Conservation (phyloP, 176 grass and related monocot species). For the Oryza brachyantha region DNA sequence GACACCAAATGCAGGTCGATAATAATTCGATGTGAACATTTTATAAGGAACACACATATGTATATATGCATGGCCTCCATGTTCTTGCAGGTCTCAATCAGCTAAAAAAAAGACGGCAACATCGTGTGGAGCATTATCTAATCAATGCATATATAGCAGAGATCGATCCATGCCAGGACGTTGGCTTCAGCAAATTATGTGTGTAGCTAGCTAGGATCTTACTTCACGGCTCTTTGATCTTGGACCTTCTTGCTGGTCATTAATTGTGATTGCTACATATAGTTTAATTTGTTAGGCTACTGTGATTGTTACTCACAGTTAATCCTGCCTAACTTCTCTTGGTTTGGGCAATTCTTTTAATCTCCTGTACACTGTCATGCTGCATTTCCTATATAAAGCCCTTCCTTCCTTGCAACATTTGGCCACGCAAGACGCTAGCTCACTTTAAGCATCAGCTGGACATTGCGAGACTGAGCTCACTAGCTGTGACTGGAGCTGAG, state of each 20-base stretch:
- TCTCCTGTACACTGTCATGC: background rate
- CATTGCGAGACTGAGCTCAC: too few relatives aligned
- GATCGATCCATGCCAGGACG: background rate
- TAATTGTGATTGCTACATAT: background rate
- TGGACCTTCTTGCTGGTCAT: background rate
- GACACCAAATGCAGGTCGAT: background rate
- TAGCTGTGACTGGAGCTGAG: too few relatives aligned
- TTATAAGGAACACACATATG: background rate
- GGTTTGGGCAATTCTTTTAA: background rate
- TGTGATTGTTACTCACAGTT: conserved; percentile 8
- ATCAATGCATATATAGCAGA: conserved; percentile 29
- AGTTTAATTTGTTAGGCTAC: conserved; percentile 17
- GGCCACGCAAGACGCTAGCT: conserved; percentile 3
- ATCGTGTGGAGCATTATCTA: conserved; percentile 46
- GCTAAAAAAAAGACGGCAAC: conserved; percentile 9
- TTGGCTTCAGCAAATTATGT: conserved; percentile 23
- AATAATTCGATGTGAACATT: background rate
- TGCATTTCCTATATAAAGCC: conserved; percentile 43
- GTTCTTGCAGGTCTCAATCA: conserved; percentile 1
- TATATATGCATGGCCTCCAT: background rate
- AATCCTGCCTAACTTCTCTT: background rate
- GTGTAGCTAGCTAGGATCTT: conserved; percentile 23
- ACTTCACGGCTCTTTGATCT: conserved; percentile 48
- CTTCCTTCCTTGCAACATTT: conserved; percentile 23
- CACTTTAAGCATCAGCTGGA: too few relatives aligned